phyloP scores from a whole-genome alignment of 331 rosid genomes.

The Spiraea crenata region DNA sequence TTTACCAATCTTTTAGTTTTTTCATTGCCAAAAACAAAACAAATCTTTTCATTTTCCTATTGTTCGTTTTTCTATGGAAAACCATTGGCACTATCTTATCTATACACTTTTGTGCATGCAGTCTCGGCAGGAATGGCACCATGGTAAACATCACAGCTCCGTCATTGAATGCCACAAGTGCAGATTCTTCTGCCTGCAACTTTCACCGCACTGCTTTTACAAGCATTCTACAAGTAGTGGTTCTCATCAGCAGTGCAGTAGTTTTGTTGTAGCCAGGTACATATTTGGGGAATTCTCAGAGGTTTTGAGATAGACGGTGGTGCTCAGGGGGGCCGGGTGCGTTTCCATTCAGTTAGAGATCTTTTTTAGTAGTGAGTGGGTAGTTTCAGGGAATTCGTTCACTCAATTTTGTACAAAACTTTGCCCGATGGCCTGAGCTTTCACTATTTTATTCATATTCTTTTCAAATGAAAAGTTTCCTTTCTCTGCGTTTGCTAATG shows the following conservation, averaged over 20 bases:
- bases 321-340: neutral
- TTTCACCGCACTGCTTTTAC: conserved; percentile 25
- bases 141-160: conserved; percentile 60
- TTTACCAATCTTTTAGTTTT: neutral
- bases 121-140: conserved; percentile 61
- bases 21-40: no score
- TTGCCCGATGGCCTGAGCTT: conserved; percentile 25
- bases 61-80: no score
- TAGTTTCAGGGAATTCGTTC: conserved; percentile 28
- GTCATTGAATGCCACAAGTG: conserved; percentile 61
- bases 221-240: conserved; percentile 34
- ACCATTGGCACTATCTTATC: neutral
- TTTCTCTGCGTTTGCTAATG: neutral
- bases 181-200: conserved; percentile 48
- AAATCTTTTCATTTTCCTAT: no score
- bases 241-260: conserved; percentile 39
- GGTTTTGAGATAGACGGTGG: conserved; percentile 40
- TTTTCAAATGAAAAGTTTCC: conserved; percentile 27
- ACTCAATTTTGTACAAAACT: conserved; percentile 66
- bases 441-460: conserved; percentile 37
- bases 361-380: conserved; percentile 16
- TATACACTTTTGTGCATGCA: conserved; percentile 39
- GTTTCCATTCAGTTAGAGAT: conserved; percentile 17
- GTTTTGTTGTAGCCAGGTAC: conserved; percentile 34
- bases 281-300: conserved; percentile 12